phyloP scores from a whole-genome alignment of 768 basidiomycete species.

The Paxillus rubicundulus region DNA sequence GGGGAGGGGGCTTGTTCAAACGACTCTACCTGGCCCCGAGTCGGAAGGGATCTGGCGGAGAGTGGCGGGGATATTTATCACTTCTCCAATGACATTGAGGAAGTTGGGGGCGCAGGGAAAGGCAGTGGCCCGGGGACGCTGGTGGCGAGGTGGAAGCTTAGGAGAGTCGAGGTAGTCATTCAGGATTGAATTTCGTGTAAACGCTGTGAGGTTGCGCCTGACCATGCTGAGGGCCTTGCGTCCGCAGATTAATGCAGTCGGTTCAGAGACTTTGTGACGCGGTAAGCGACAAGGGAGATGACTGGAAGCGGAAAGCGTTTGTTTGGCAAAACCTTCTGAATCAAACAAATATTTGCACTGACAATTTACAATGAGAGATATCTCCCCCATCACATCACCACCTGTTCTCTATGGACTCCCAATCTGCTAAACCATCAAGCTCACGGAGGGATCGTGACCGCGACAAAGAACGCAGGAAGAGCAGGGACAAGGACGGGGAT shows the following conservation, averaged over 20 bases:
- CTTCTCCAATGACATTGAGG: constrained; percentile 1
- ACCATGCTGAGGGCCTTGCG: too few relatives aligned
- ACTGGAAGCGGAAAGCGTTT: constrained; percentile 6
- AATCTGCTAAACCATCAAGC: constrained; percentile 18
- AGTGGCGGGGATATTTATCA: constrained; percentile 10
- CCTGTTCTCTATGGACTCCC: constrained; percentile 13
- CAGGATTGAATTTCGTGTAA: neutral
- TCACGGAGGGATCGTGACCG: constrained; percentile 12
- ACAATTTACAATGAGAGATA: neutral
- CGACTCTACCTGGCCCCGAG: neutral
- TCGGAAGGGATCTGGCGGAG: constrained; percentile 16
- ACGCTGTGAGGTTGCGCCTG: too few relatives aligned
- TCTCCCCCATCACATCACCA: neutral
- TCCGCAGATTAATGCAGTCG: too few relatives aligned
- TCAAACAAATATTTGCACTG: constrained; percentile 22
- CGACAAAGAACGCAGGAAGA: neutral
- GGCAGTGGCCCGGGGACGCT: neutral
- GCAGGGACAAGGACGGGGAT: constrained; percentile 1
- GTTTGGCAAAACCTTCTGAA: constrained; percentile 27
- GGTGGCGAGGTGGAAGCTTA: constrained; percentile 10
- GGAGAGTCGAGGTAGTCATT: constrained; percentile 1
- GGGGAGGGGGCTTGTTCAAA: neutral
- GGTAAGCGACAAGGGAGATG: too few relatives aligned
- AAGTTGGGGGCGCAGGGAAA: neutral
- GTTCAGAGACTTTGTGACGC: too few relatives aligned